These are phyloP conservation scores for Pleurotus djamor DNA, from an alignment of 768 basidiomycete species.

Conservation along the genomic window DNA sequence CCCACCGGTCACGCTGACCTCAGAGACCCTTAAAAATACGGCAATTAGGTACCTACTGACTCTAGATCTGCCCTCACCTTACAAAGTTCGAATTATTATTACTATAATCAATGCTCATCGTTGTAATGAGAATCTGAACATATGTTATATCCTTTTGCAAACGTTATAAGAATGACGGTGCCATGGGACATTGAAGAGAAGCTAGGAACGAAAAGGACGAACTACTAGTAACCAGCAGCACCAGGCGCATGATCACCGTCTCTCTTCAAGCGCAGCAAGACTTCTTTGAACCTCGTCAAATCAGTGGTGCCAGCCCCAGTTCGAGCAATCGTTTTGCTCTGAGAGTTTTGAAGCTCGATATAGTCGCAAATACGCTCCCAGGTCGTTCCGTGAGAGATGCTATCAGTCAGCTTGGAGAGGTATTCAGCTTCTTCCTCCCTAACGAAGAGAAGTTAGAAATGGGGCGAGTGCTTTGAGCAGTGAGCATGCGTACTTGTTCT, in stretches of 20 bases:
- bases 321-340: constrained; percentile 93
- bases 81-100: too few relatives aligned
- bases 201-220: background rate
- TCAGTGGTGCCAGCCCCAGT: constrained; percentile 89
- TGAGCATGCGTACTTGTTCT: constrained; percentile 80
- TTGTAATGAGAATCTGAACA: too few relatives aligned
- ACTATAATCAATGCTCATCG: too few relatives aligned
- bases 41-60: background rate
- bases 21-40: background rate
- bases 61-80: background rate
- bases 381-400: constrained; percentile 86
- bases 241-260: constrained; percentile 93
- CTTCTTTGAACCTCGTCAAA: constrained; percentile 87
- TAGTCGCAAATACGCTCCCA: constrained; percentile 92
- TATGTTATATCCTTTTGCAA: too few relatives aligned
- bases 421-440: constrained; percentile 90
- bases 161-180: too few relatives aligned
- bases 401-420: constrained; percentile 65
- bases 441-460: background rate
- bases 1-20: background rate
- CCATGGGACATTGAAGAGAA: too few relatives aligned
- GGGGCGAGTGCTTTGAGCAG: background rate
- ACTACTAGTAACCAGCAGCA: constrained; percentile 82
- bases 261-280: constrained; percentile 82
- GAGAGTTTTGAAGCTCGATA: constrained; percentile 91